Base-by-base conservation (phyloP, 768 basidiomycete species). In the Calocybe cyanea region DNA sequence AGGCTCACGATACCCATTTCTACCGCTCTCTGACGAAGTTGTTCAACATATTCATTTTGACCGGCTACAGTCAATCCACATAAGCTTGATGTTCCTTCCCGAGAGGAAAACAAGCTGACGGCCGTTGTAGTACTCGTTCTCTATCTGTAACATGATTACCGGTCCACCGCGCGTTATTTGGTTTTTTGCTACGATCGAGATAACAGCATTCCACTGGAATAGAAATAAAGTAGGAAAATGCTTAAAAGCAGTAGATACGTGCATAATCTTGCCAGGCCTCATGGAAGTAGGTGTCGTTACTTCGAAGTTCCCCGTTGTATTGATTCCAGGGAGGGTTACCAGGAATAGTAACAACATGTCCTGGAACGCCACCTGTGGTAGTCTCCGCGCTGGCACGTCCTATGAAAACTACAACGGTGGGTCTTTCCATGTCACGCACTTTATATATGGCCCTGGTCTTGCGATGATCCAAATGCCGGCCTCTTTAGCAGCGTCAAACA, bases 211-310 rank as follows among this genome's bases (percentile, higher is more conserved):
- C 49, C 49, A 54, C 53, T 54, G n/a, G 2, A 17, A 24, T 14
- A 2, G 4, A 19, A n/a, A 7, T 13, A 7, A 14, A 33, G 4
- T 20, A 36, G 21, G n/a, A 2, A 10, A 13, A 10, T 36, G 24
- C 20, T 2, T 15, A 41, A n/a, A 37, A 5, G 3, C 25, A 17
- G 32, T 8, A 32, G 5, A 21, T 9, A 43, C 43, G 34, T 34
- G 51, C 53, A 15, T 54, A 54, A 35, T 54, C 53, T 38, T 54
- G 53, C 53, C 53, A 54, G 1, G 53, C 43, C 28, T 41, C 43
- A n/a, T 54, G 46, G 32, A 51, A 54, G 33, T 43, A 44, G 7
- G 53, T 54, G 10, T 50, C 53, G 20, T 54, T 54, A 30, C 53
- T 54, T 51, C 53, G 40, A 18, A 54, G 32, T 38, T 51, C 53